A percentile compares a stretch with the other conserved stretches of the same genome.
Conservation (phyloP, 1,139 yeast genomes). For the Zygoascus sp. region DNA sequence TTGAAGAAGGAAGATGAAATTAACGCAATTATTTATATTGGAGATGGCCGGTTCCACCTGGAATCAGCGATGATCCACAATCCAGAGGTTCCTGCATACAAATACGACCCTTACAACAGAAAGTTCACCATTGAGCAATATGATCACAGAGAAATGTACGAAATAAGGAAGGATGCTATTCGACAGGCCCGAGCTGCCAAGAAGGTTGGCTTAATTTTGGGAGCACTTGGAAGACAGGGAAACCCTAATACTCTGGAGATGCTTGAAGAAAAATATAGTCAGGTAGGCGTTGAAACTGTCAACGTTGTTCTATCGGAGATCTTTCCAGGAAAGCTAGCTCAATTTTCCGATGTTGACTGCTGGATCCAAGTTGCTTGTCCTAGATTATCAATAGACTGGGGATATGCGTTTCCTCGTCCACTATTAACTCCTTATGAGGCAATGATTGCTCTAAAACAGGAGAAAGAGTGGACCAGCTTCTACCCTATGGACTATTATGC, state of each 20-base stretch:
- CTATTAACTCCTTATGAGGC: conserved; percentile 94
- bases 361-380: conserved; percentile 99
- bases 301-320: conserved; percentile 86
- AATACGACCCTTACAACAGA: conserved; percentile 92
- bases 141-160: conserved; percentile 76
- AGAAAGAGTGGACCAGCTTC: conserved; percentile 57
- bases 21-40: conserved; percentile 83
- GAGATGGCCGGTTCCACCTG: conserved; percentile 94
- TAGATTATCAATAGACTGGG: conserved; percentile 95
- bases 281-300: conserved; percentile 63
- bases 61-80: conserved; percentile 98
- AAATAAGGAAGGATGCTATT: conserved; percentile 72
- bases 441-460: conserved; percentile 78
- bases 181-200: conserved; percentile 53
- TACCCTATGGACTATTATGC: conserved; percentile 97
- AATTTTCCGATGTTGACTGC: conserved; percentile 90
- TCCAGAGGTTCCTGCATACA: conserved; percentile 84
- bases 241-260: conserved; percentile 68
- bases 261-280: conserved; percentile 50
- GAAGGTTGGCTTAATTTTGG: conserved; percentile 79
- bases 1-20: conserved; percentile 52
- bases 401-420: conserved; percentile 93
- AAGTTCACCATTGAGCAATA: conserved; percentile 86
- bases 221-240: conserved; percentile 98
- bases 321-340: conserved; percentile 88